Percentiles rank a stretch among this genome's conserved stretches.
These are phyloP conservation scores for Epichloe sylvatica DNA, from an alignment of 2,329 filamentous ascomycete genomes.

Conservation along the genomic window DNA sequence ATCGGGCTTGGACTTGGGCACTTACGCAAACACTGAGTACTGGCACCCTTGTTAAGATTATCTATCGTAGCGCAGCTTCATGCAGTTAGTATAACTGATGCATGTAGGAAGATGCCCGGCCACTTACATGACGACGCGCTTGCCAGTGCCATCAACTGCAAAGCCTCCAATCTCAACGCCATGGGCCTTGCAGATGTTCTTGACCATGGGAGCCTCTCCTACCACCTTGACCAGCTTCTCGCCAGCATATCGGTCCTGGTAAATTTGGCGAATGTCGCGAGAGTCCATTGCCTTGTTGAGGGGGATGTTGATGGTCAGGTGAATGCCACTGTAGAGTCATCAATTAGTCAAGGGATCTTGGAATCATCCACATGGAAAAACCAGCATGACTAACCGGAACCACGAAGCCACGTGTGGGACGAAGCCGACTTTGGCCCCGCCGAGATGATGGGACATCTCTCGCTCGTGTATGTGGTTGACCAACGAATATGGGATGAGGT, in stretches of 20 bases:
- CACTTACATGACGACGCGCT: slow-evolving; percentile 64
- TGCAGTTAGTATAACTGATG: slow-evolving; percentile 6
- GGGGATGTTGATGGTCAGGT: slow-evolving; percentile 81
- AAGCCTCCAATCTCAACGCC: slow-evolving; percentile 91
- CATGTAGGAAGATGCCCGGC: slow-evolving; percentile 23
- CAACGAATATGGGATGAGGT: slow-evolving; percentile 65
- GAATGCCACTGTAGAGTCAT: slow-evolving; percentile 55
- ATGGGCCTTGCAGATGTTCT: slow-evolving; percentile 71
- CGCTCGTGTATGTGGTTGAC: slow-evolving; percentile 92
- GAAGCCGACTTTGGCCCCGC: slow-evolving; percentile 56
- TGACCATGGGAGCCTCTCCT: slow-evolving; percentile 76
- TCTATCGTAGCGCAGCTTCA: slow-evolving; percentile 62
- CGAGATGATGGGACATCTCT: slow-evolving; percentile 72
- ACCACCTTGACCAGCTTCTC: slow-evolving; percentile 90
- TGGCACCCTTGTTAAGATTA: slow-evolving; percentile 84
- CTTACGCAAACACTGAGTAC: slow-evolving; percentile 82
- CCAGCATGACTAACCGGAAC: slow-evolving; percentile 40
- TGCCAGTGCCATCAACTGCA: slow-evolving; percentile 78
- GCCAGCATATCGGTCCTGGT: slow-evolving; percentile 90
- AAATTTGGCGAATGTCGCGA: slow-evolving; percentile 83
- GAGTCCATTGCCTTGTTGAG: slow-evolving; percentile 76
- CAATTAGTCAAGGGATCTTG: neutral
- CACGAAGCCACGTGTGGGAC: slow-evolving; percentile 90
- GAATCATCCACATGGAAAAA: too few relatives aligned
- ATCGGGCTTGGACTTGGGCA: slow-evolving; percentile 14